Percentiles rank a stretch among this genome's conserved stretches.
These are phyloP conservation scores for Arxiozyma slooffiae DNA, from an alignment of 1,139 yeast species.

Conservation along the genomic window DNA sequence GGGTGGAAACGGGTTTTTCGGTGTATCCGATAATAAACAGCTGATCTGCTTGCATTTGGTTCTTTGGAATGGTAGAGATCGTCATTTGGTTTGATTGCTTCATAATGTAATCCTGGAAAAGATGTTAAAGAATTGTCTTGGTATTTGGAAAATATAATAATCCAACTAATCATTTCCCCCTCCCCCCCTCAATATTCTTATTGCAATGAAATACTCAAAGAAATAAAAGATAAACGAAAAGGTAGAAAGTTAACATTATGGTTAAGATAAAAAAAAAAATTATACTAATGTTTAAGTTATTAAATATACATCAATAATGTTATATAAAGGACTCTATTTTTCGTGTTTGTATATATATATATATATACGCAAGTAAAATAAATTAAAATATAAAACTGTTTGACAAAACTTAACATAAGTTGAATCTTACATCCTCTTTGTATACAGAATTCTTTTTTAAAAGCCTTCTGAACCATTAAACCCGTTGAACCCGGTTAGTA, in stretches of 20 bases:
- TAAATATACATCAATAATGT: neutral
- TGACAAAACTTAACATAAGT: neutral
- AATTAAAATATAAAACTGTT: too few species aligned
- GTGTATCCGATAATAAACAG: slow-evolving; percentile 82
- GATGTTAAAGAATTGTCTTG: slow-evolving; percentile 84
- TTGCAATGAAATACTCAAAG: too few species aligned
- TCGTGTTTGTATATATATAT: too few species aligned
- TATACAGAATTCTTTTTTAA: neutral
- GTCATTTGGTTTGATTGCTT: slow-evolving; percentile 80
- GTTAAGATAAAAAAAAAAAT: neutral
- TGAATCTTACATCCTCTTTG: neutral
- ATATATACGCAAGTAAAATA: neutral
- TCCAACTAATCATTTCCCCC: too few species aligned
- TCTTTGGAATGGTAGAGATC: slow-evolving; percentile 87
- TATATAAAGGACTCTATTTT: too few species aligned
- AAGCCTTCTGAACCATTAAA: slow-evolving; percentile 61
- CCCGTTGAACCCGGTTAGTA: slow-evolving; percentile 64
- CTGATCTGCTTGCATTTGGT: slow-evolving; percentile 68
- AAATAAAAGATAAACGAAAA: neutral
- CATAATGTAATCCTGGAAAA: slow-evolving; percentile 93
- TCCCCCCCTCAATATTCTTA: too few species aligned
- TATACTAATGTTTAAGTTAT: neutral
- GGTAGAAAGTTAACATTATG: too few species aligned
- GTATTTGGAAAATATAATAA: slow-evolving; percentile 56
- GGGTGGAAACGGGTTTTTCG: slow-evolving; percentile 97